phyloP scores from a whole-genome alignment of 108 stramenopile species.

The Halocafeteria seosinensis region DNA sequence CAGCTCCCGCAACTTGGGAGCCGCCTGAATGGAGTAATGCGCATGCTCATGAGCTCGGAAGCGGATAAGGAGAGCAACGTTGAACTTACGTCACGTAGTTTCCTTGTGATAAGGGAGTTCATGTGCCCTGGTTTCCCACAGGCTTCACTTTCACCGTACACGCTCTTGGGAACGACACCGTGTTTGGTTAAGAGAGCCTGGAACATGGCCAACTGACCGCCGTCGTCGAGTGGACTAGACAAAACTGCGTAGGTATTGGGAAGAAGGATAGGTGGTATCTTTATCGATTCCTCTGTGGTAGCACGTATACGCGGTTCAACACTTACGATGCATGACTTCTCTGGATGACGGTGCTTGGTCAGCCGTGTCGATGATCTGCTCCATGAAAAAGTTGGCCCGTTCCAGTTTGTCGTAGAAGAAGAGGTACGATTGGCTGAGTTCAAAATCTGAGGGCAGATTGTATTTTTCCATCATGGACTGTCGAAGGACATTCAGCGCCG shows the following conservation, averaged over 20 bases:
- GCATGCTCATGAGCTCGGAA: too few species aligned
- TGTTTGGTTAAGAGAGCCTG: constrained; percentile 11
- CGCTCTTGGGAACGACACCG: constrained; percentile 18
- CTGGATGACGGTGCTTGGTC: constrained; percentile 8
- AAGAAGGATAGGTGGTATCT: too few species aligned
- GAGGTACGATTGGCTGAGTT: constrained; percentile 18
- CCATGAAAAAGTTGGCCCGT: constrained; percentile 22
- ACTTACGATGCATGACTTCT: constrained; percentile 17
- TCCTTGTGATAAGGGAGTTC: constrained; percentile 6
- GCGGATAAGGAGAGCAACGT: too few species aligned
- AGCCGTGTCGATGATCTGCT: constrained; percentile 12
- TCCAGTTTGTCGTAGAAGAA: constrained; percentile 26
- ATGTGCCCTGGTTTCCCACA: background rate
- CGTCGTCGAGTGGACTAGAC: constrained; percentile 20
- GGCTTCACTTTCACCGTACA: constrained; percentile 11
- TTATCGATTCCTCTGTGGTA: too few species aligned
- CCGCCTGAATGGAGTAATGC: too few species aligned
- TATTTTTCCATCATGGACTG: constrained; percentile 8
- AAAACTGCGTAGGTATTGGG: too few species aligned
- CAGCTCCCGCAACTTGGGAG: background rate
- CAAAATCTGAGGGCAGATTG: constrained; percentile 16
- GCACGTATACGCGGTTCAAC: too few species aligned
- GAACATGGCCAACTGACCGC: constrained; percentile 22
- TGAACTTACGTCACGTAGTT: constrained; percentile 12
- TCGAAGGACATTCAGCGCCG: constrained; percentile 14